Base-by-base conservation (phyloP, 768 basidiomycete species). In the Tulasnella sp. region DNA sequence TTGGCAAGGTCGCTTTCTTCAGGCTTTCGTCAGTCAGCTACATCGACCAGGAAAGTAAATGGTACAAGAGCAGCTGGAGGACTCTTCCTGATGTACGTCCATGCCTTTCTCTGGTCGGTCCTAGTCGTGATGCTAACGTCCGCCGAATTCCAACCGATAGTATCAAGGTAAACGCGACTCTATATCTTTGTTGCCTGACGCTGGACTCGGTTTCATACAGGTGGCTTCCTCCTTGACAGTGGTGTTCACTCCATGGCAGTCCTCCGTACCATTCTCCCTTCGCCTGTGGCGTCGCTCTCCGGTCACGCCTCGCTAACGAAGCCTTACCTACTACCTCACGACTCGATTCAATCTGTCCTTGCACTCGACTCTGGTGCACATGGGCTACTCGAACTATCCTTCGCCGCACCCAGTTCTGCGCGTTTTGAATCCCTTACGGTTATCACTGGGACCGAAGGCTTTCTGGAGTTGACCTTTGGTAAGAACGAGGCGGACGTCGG, bases 41-140 rank as follows among this genome's bases (percentile, higher is more conserved):
- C 81, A 86, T 94, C 80, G 89, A 91, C 81, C 86, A 89, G 83
- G 88, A 89, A 19, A 89, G 88, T 36, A 92, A 92, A 83, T 96
- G 91, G 88, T 93, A 94, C 84, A 91, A 93, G 75, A 95, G 94
- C 0, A 89, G 91, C 48, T 96, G 95, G 95, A 87, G 95, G 56
- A 93, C 92, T 1, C 86, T 92, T 74, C 94, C 95, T 34, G 93
- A 94, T 81, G 93, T 93, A 82, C 82, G 91, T 88, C 81, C 38
- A 46, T 18, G 44, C 73, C 68, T 72, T 71, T 48, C 81, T 75
- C 27, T 73, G n/a, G 24, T 18, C 56, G 24, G 38, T 9, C n/a
- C 14, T 8, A n/a, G 36, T 36, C 36, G 71, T 38, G 36, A 73
- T 73, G 24, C 52, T 52, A 52, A 52, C n/a, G 52, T 5, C 52